phyloP scores from a whole-genome alignment of 768 basidiomycete genomes.

The Serendipita sp. region DNA sequence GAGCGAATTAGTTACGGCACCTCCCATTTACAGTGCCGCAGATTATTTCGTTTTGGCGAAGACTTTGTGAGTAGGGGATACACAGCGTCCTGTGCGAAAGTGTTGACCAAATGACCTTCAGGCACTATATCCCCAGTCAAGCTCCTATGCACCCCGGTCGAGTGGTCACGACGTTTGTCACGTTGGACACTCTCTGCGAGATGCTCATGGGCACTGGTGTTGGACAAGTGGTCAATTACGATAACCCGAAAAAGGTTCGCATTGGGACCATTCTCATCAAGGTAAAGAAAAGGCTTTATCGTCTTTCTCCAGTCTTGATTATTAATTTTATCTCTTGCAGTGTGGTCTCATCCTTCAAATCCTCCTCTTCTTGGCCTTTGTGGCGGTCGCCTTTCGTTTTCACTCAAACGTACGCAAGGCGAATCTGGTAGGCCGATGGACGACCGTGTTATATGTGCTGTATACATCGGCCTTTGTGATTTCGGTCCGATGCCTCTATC shows the following conservation, averaged over 20 bases:
- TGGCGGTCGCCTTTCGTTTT: background rate
- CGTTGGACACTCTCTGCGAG: background rate
- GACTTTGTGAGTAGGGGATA: background rate
- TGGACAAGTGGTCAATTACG: slow-evolving; percentile 1
- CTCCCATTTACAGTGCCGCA: slow-evolving; percentile 4
- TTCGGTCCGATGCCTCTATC: slow-evolving; percentile 3
- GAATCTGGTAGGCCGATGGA: background rate
- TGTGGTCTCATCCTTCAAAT: background rate
- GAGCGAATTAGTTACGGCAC: background rate
- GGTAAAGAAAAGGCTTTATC: background rate
- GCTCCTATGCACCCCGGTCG: slow-evolving; percentile 3
- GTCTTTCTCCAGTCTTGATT: background rate
- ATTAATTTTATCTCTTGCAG: background rate
- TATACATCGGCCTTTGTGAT: background rate
- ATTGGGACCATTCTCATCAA: slow-evolving; percentile 1
- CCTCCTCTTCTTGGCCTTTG: background rate
- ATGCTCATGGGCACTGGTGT: slow-evolving; percentile 2
- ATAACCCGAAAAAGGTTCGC: background rate
- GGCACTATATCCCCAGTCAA: background rate
- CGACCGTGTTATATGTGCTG: background rate
- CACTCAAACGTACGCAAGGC: background rate
- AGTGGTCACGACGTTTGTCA: slow-evolving; percentile 3
- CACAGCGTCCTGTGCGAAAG: background rate
- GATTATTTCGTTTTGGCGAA: slow-evolving; percentile 4
- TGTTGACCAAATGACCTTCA: background rate